Evolutionary conservation across 108 stramenopile species (phyloP).

Genomic region (Thalassiosira profunda): DNA sequence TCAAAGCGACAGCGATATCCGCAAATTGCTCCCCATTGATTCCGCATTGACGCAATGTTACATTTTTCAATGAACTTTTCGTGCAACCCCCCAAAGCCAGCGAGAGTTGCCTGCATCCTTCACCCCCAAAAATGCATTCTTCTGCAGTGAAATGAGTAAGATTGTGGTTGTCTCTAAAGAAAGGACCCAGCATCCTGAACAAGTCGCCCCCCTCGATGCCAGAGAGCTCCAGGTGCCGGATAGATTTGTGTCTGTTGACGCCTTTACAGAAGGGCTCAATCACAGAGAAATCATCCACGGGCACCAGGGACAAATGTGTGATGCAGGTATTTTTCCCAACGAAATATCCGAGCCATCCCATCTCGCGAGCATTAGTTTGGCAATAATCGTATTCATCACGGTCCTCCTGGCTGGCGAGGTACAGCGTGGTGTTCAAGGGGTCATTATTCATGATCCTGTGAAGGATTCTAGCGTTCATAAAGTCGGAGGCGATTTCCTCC

Average conservation of each 20-base stretch:
- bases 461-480: not conserved
- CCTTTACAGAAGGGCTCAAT: not conserved
- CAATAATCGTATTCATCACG: too few relatives aligned
- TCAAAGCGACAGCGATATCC: too few relatives aligned
- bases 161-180: not conserved
- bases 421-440: not conserved
- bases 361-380: too few relatives aligned
- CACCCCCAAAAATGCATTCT: not conserved
- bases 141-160: not conserved
- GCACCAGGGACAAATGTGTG: not conserved
- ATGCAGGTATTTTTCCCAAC: not conserved
- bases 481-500: not conserved
- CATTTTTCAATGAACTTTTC: too few relatives aligned
- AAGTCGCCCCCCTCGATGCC: not conserved
- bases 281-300: not conserved
- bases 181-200: not conserved
- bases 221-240: not conserved
- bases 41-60: too few relatives aligned
- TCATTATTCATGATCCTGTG: not conserved
- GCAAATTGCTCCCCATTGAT: too few relatives aligned
- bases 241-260: not conserved
- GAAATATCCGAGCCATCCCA: conserved; percentile 1
- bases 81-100: conserved; percentile 4
- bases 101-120: not conserved
- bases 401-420: too few relatives aligned